Evolutionary conservation across 2,329 filamentous ascomycete genomes (phyloP), one percentile per base, ranked within the genome.

Genomic region (Fusarium circinatum): DNA sequence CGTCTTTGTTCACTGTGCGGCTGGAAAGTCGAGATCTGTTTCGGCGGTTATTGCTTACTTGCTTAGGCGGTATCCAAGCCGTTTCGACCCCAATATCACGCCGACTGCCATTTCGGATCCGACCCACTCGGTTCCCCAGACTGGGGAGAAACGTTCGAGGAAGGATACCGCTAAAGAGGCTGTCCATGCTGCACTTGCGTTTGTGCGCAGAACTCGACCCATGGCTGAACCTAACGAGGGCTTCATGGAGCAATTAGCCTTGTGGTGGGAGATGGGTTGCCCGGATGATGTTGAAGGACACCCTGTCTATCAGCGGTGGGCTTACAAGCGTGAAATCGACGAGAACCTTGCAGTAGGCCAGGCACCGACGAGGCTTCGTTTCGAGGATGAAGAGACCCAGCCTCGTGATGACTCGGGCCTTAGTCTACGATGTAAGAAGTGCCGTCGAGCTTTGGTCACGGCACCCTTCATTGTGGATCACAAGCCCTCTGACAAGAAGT

Each of bases 21-120:
- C 98, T 91, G 96, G 96, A 60, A 97, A 97, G 84, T 98, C 95
- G 39, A 93, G 96, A 67, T 98, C 96, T 54, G 93, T 96, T 75
- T 92, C 94, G 38, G 90, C 94, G 74, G 89, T 94, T 62, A 89
- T 97, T 65, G 96, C 96, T 70, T 98, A 95, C 82, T 86, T 98
- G 57, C 92, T 98, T 73, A 91, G 89, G 82, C 89, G 88, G 76
- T 87, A 90, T 75, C 88, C 89, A 10, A 81, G 86, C 41, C 86
- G 86, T 62, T 89, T 89, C 76, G 81, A 83, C 67, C 79, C 82
- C 38, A 81, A 86, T 74, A 59, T 81, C 70, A 72, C 82, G 18
- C 75, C 79, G 20, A 67, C 75, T n/a, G 59, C 69, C 22, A 52
- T 78, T 26, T 76, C 76, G 10, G 75, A 75, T 47, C 61, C 71